These are phyloP conservation scores for Peronospora farinosa DNA, from an alignment of 352 stramenopile species.

Conservation along the genomic window DNA sequence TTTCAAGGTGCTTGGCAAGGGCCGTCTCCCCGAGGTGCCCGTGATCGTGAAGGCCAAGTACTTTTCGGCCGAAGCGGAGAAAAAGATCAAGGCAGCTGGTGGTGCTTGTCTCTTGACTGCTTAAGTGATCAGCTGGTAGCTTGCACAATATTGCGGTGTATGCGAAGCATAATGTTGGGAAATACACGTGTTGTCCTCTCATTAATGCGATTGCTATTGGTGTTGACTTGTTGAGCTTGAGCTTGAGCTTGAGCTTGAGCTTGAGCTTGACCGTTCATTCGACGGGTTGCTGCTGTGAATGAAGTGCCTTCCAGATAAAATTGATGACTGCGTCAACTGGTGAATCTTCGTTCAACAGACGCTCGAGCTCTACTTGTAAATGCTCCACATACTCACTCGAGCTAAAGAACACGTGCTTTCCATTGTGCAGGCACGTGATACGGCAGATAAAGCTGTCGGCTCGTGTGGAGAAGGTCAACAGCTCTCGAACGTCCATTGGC, in stretches of 20 bases:
- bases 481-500: constrained; percentile 17
- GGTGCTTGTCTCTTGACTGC: constrained; percentile 96
- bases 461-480: constrained; percentile 52
- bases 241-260: no score
- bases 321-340: constrained; percentile 4
- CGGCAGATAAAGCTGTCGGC: constrained; percentile 25
- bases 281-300: background rate
- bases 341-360: constrained; percentile 6
- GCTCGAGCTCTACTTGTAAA: constrained; percentile 15
- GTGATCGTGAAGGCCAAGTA: constrained; percentile 99
- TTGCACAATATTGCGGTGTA: constrained; percentile 47
- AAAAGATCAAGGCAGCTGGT: constrained; percentile 99
- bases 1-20: constrained; percentile 99
- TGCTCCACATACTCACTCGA: constrained; percentile 29
- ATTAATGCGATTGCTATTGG: constrained; percentile 9
- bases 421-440: constrained; percentile 28
- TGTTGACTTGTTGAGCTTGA: background rate
- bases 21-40: constrained; percentile 93
- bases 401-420: constrained; percentile 6
- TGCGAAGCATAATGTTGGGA: constrained; percentile 77
- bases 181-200: constrained; percentile 47
- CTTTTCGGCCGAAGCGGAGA: constrained; percentile 98
- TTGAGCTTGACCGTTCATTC: no score
- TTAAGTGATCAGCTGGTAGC: constrained; percentile 70
- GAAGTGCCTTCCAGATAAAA: constrained; percentile 7